phyloP scores from a whole-genome alignment of 2,329 filamentous ascomycete genomes.

The Botryosphaeria dothidea region DNA sequence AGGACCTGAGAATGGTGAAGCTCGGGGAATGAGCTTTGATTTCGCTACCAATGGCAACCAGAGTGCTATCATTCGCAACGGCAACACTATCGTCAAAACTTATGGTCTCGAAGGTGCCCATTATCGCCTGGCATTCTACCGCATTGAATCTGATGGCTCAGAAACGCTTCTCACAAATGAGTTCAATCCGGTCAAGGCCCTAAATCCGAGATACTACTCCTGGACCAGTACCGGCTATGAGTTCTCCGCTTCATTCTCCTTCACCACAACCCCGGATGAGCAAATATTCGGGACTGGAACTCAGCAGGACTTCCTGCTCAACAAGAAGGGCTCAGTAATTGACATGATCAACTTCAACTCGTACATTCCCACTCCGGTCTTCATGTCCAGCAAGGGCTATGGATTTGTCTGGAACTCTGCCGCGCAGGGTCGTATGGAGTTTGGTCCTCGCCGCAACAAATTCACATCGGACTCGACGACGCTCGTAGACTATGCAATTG shows the following conservation, averaged over 20 bases:
- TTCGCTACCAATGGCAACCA: constrained; percentile 34
- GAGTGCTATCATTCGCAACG: constrained; percentile 35
- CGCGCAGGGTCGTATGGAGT: constrained; percentile 31
- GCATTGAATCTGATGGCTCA: constrained; percentile 35
- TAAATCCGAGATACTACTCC: constrained; percentile 38
- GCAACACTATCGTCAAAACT: constrained; percentile 38
- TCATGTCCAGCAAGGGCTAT: constrained; percentile 32
- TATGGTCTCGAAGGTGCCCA: constrained; percentile 34
- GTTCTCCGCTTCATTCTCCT: constrained; percentile 39
- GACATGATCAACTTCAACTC: constrained; percentile 36
- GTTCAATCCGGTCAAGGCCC: constrained; percentile 34
- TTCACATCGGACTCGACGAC: constrained; percentile 31
- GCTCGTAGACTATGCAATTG: constrained; percentile 33
- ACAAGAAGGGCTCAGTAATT: constrained; percentile 34
- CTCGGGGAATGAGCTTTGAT: constrained; percentile 35
- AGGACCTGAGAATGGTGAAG: constrained; percentile 35
- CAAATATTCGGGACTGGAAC: constrained; percentile 35
- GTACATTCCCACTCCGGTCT: constrained; percentile 32
- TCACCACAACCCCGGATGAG: constrained; percentile 35
- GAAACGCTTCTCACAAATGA: constrained; percentile 41
- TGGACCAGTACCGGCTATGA: constrained; percentile 38
- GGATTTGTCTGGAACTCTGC: constrained; percentile 35
- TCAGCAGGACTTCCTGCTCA: constrained; percentile 33
- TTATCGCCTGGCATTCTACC: constrained; percentile 38
- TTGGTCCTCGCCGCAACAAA: constrained; percentile 29